A percentile compares a stretch with the other conserved stretches of the same genome.
Evolutionary conservation across 73 alveolate genomes (phyloP).

Genomic region (Blepharisma stoltei): DNA sequence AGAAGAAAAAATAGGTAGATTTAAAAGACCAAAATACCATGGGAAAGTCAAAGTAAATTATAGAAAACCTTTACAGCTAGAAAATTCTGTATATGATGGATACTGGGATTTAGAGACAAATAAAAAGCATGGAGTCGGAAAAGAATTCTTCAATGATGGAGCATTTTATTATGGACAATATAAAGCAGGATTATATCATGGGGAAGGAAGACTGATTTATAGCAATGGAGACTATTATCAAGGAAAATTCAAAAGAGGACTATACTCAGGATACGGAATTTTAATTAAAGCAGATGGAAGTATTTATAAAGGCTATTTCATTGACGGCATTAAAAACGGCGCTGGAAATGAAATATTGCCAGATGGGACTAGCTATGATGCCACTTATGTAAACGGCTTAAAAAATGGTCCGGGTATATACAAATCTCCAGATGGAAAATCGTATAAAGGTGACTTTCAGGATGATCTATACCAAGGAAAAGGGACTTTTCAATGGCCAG

Average conservation of each 20-base stretch:
- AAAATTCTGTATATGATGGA: conserved; percentile 5
- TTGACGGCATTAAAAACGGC: neutral
- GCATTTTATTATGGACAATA: conserved; percentile 34
- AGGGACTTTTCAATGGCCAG: conserved; percentile 70
- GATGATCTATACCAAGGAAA: conserved; percentile 54
- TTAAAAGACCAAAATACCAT: too few species aligned
- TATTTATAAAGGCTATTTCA: neutral
- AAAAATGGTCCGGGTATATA: conserved; percentile 66
- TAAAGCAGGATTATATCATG: conserved; percentile 26
- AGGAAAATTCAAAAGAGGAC: neutral
- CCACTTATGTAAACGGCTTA: conserved; percentile 46
- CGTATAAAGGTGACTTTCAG: conserved; percentile 51
- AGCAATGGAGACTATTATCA: conserved; percentile 19
- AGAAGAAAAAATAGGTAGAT: too few species aligned
- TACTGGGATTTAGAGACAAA: conserved; percentile 5
- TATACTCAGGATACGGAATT: too few species aligned
- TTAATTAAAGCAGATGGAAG: conserved; percentile 26
- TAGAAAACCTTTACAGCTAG: neutral
- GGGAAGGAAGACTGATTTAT: conserved; percentile 32
- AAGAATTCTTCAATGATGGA: neutral
- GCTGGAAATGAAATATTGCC: neutral
- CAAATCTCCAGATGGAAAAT: conserved; percentile 45
- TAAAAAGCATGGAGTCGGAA: neutral
- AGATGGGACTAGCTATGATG: conserved; percentile 48
- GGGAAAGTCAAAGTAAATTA: too few species aligned